Conservation (phyloP, 2,329 filamentous ascomycete species). For the Aspergillus bombycis region DNA sequence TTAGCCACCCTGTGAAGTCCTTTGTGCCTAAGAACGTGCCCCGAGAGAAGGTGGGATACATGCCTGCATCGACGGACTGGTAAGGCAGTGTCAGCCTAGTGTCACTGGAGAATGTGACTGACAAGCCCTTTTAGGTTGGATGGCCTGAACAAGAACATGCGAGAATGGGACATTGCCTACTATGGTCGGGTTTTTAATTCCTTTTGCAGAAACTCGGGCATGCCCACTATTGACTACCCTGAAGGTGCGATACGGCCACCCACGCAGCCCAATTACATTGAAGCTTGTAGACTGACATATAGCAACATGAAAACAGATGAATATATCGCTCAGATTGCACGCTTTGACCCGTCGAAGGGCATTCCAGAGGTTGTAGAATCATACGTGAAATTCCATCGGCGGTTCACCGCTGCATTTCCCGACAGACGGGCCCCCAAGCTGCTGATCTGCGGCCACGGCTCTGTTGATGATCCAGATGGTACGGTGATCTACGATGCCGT, state of each 20-base stretch:
- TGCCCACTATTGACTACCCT: conserved; percentile 43
- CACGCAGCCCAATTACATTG: background rate
- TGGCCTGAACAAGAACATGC: conserved; percentile 75
- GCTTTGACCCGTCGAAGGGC: conserved; percentile 83
- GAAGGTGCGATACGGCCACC: conserved; percentile 29
- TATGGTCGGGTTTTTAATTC: conserved; percentile 76
- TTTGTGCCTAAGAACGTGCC: conserved; percentile 75
- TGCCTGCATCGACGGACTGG: conserved; percentile 83
- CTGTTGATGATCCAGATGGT: conserved; percentile 79
- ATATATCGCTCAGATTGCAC: conserved; percentile 79
- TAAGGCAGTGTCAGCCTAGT: conserved; percentile 31
- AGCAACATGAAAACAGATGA: conserved; percentile 48
- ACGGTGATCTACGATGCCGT: conserved; percentile 72
- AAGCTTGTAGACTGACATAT: background rate
- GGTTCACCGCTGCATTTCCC: conserved; percentile 54
- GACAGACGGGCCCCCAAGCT: conserved; percentile 67
- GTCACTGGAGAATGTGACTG: background rate
- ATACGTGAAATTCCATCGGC: conserved; percentile 71
- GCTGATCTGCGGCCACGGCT: conserved; percentile 76
- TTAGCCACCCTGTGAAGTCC: conserved; percentile 75
- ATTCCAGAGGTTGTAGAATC: conserved; percentile 76
- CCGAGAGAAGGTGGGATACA: conserved; percentile 68
- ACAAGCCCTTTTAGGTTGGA: conserved; percentile 60
- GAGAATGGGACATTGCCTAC: conserved; percentile 70
- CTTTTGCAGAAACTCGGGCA: conserved; percentile 60